Evolutionary conservation across 257 asterid species (phyloP).

Genomic region (Nicotiana knightiana): DNA sequence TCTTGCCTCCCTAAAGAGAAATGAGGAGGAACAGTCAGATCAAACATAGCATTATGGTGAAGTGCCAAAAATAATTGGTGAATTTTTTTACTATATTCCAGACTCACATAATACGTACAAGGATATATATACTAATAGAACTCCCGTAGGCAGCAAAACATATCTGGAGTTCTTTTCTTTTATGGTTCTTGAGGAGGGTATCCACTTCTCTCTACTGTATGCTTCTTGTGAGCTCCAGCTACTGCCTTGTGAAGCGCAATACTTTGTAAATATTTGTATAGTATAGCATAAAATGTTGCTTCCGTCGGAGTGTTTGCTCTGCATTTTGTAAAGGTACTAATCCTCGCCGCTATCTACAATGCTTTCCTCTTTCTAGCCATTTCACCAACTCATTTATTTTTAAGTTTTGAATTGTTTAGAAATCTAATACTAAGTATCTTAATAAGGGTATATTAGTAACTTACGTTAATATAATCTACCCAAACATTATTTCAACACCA

Average conservation of each 20-base stretch:
- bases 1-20: conserved; percentile 20
- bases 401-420: background rate
- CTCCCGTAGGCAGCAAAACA: background rate
- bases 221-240: conserved; percentile 6
- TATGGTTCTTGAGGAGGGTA: background rate
- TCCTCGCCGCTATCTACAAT: background rate
- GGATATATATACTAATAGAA: background rate
- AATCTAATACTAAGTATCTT: background rate
- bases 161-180: background rate
- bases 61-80: background rate
- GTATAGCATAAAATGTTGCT: background rate
- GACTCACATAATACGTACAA: background rate
- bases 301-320: background rate
- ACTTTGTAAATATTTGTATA: background rate
- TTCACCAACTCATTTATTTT: background rate
- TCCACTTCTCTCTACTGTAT: background rate
- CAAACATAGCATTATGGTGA: background rate
- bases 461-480: background rate
- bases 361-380: background rate
- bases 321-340: background rate
- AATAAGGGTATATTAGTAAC: background rate
- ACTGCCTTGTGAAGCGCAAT: background rate
- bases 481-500: too few species aligned
- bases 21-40: conserved; percentile 28
- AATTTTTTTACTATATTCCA: background rate